phyloP scores from a whole-genome alignment of 306 rosid species.

The Alnus glutinosa region DNA sequence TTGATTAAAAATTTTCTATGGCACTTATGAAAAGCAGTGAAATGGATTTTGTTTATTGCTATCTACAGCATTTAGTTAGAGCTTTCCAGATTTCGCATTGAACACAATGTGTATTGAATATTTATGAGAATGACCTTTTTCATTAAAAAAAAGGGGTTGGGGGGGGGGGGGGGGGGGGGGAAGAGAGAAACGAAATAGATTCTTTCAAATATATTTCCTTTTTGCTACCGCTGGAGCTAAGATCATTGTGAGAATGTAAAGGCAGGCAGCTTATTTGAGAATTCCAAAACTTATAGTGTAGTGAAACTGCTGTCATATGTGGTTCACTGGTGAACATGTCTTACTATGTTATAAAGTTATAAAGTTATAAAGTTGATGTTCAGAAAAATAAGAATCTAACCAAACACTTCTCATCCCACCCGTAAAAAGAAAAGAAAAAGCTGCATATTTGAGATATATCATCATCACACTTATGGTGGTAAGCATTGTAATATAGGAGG shows the following conservation, averaged over 20 bases:
- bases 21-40: too few relatives aligned
- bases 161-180: too few relatives aligned
- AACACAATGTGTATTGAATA: too few relatives aligned
- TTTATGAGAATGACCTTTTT: too few relatives aligned
- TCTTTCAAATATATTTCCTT: background rate
- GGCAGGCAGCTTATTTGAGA: background rate
- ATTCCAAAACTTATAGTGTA: too few relatives aligned
- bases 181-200: too few relatives aligned
- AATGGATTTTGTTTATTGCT: too few relatives aligned
- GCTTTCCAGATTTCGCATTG: too few relatives aligned
- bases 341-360: background rate
- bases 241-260: background rate
- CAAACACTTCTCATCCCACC: background rate
- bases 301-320: background rate
- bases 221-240: background rate
- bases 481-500: background rate
- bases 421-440: background rate
- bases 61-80: too few relatives aligned
- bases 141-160: too few relatives aligned
- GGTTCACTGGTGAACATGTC: background rate
- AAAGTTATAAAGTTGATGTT: background rate
- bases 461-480: too few relatives aligned
- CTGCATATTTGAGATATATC: background rate
- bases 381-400: background rate
- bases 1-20: too few relatives aligned